Conservation (phyloP, 331 rosid genomes). For the Rosa hybrid region DNA sequence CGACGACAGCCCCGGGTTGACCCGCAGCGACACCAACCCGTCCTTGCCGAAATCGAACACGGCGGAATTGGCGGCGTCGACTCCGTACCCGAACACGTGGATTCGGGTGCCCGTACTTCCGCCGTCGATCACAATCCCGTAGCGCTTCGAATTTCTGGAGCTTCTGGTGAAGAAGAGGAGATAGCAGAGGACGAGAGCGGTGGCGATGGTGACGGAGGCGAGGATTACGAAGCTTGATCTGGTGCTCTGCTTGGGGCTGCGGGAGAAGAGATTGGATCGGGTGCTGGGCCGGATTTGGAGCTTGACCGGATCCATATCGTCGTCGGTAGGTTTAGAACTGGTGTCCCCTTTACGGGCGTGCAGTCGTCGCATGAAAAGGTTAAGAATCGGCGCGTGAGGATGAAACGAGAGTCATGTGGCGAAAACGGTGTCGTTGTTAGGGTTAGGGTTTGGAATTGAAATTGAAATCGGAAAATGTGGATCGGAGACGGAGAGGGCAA, state of each 20-base stretch:
- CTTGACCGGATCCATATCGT: constrained; percentile 67
- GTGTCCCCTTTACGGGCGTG: constrained; percentile 51
- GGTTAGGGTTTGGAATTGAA: not conserved
- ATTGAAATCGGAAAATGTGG: not conserved
- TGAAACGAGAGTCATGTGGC: constrained; percentile 35
- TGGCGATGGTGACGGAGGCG: constrained; percentile 28
- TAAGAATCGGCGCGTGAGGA: not conserved
- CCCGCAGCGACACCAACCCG: constrained; percentile 62
- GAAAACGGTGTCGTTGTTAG: not conserved
- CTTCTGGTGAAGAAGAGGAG: constrained; percentile 21
- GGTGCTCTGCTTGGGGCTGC: constrained; percentile 36
- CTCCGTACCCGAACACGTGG: constrained; percentile 58
- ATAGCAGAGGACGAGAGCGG: constrained; percentile 41
- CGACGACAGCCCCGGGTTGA: constrained; percentile 78
- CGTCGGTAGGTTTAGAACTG: constrained; percentile 27
- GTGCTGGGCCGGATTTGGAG: constrained; percentile 53
- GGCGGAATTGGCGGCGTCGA: constrained; percentile 27
- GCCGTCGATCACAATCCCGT: constrained; percentile 73
- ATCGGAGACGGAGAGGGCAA: constrained; percentile 57
- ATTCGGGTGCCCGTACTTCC: constrained; percentile 91
- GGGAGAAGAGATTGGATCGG: constrained; percentile 67
- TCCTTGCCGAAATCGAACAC: constrained; percentile 53
- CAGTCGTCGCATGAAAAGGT: constrained; percentile 78
- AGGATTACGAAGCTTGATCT: constrained; percentile 30
- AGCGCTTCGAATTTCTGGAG: constrained; percentile 25